A percentile compares a stretch with the other conserved stretches of the same genome.
Evolutionary conservation across 371 early-diverging fungal species (phyloP).

Genomic region (Mortierella sp.): DNA sequence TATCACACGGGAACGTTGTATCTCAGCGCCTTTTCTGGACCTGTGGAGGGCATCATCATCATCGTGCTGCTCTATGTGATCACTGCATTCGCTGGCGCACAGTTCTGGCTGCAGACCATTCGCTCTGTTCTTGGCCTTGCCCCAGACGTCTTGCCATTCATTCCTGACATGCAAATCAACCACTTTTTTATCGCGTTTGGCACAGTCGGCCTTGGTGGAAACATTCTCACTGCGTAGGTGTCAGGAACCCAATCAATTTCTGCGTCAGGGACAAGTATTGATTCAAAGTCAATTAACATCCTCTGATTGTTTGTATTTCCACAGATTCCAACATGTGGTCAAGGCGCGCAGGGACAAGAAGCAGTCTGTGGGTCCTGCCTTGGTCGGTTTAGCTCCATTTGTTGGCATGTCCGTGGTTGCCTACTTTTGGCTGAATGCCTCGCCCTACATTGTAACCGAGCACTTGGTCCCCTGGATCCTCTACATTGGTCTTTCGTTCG

Average conservation of each 20-base stretch:
- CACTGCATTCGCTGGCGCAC: slow-evolving; percentile 77
- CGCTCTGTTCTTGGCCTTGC: slow-evolving; percentile 35
- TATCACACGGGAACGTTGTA: slow-evolving; percentile 94
- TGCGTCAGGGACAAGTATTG: too few relatives aligned
- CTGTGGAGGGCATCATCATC: slow-evolving; percentile 94
- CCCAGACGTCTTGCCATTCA: slow-evolving; percentile 43
- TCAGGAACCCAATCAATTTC: not conserved
- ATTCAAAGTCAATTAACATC: too few relatives aligned
- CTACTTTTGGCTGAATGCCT: slow-evolving; percentile 76
- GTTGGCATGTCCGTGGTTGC: slow-evolving; percentile 62
- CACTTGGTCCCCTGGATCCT: slow-evolving; percentile 76
- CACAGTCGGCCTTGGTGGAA: slow-evolving; percentile 65
- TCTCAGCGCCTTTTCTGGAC: slow-evolving; percentile 93
- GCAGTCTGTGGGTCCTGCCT: slow-evolving; percentile 61
- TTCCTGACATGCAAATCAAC: slow-evolving; percentile 69
- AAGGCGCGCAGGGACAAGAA: slow-evolving; percentile 62
- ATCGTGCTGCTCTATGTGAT: slow-evolving; percentile 68
- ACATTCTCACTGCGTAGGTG: slow-evolving; percentile 66
- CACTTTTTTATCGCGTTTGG: slow-evolving; percentile 70
- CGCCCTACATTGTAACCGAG: slow-evolving; percentile 71
- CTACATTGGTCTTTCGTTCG: slow-evolving; percentile 82
- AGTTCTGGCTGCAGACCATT: slow-evolving; percentile 55
- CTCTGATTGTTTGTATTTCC: slow-evolving; percentile 2
- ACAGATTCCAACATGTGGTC: slow-evolving; percentile 66
- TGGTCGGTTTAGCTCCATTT: slow-evolving; percentile 75